phyloP scores from a whole-genome alignment of 768 basidiomycete genomes.

The Austroboletus festivus region DNA sequence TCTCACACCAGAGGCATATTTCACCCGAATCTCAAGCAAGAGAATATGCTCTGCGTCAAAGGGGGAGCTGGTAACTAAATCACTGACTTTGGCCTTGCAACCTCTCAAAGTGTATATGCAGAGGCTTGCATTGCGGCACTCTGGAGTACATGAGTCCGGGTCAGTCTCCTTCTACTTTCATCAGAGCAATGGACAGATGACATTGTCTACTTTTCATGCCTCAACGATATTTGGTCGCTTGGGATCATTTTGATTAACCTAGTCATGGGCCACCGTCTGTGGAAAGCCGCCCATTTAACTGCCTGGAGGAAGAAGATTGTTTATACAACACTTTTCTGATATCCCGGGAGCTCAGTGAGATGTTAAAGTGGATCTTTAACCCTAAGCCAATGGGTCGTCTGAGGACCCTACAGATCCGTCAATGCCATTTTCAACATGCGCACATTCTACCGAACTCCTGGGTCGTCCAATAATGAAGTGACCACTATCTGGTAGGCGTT shows the following conservation, averaged over 20 bases:
- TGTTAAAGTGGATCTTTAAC: constrained; percentile 19
- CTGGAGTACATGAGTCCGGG: constrained; percentile 71
- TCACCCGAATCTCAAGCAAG: constrained; percentile 84
- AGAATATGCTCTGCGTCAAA: constrained; percentile 64
- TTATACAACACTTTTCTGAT: constrained; percentile 14
- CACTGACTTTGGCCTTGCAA: constrained; percentile 78
- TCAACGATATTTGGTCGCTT: constrained; percentile 65
- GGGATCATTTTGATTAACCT: constrained; percentile 84
- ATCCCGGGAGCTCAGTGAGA: constrained; percentile 7
- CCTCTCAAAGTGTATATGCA: constrained; percentile 40
- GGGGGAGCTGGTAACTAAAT: constrained; percentile 55
- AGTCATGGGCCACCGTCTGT: constrained; percentile 49
- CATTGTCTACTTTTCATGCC: constrained; percentile 30
- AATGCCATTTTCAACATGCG: constrained; percentile 13
- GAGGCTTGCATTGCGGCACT: constrained; percentile 58
- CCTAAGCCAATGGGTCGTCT: constrained; percentile 14
- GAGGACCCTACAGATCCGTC: constrained; percentile 17
- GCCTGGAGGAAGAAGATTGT: constrained; percentile 16
- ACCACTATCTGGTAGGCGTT: background rate
- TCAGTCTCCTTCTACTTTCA: constrained; percentile 26
- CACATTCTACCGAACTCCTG: constrained; percentile 13
- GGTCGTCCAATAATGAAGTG: background rate
- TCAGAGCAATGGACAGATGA: constrained; percentile 55
- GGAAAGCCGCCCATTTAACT: constrained; percentile 15
- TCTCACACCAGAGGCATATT: constrained; percentile 70